These are phyloP conservation scores for Zygnema cylindricum DNA, from an alignment of 139 green algal genomes.

Conservation along the genomic window DNA sequence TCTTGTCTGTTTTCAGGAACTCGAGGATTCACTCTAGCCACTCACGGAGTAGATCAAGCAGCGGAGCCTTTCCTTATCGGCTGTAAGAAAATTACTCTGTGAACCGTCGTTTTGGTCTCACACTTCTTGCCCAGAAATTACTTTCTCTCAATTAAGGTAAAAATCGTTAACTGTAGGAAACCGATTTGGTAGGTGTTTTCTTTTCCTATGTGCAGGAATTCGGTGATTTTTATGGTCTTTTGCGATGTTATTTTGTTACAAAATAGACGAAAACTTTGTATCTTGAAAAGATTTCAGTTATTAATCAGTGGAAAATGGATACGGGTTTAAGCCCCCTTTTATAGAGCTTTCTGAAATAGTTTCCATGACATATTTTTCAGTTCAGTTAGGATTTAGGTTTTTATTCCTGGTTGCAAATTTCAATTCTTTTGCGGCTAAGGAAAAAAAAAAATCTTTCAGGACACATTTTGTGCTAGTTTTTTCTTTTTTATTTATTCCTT, in stretches of 20 bases:
- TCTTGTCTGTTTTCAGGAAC: slow-evolving; percentile 26
- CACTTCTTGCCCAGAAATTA: slow-evolving; percentile 58
- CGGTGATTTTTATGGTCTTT: no score
- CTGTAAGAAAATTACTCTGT: slow-evolving; percentile 55
- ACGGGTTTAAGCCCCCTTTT: no score
- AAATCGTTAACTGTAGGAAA: background rate
- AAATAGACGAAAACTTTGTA: background rate
- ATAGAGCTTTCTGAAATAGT: no score
- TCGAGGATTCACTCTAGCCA: slow-evolving; percentile 54
- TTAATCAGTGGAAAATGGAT: background rate
- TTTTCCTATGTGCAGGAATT: no score
- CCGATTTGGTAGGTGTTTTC: background rate
- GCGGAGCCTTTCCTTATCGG: slow-evolving; percentile 65
- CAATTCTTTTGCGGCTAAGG: no score
- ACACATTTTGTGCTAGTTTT: no score
- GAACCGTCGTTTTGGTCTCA: slow-evolving; percentile 61
- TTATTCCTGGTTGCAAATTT: no score
- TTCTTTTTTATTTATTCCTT: no score
- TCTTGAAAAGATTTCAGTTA: background rate
- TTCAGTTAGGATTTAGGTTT: no score
- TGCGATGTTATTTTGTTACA: no score
- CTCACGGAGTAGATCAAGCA: slow-evolving; percentile 43
- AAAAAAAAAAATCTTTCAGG: no score
- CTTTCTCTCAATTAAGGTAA: slow-evolving; percentile 41
- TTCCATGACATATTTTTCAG: no score